Conservation (phyloP, 2,329 filamentous ascomycete genomes). For the Claviceps capensis region DNA sequence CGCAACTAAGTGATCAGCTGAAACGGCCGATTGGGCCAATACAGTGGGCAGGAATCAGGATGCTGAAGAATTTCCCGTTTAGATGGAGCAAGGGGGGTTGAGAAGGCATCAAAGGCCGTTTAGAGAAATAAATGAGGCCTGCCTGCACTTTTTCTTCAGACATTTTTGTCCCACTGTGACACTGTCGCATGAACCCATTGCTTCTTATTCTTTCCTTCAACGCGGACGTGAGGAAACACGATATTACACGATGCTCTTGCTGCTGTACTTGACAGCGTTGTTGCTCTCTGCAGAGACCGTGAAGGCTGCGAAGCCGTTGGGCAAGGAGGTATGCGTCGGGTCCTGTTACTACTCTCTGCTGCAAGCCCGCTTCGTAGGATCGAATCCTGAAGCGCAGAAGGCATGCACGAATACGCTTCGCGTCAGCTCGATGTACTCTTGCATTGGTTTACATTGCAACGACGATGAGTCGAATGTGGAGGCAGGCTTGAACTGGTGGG, state of each 20-base stretch:
- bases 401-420: constrained; percentile 9
- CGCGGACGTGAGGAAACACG: background rate
- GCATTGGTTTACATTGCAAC: constrained; percentile 7
- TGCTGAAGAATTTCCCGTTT: no score
- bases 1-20: no score
- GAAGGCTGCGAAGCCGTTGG: constrained; percentile 10
- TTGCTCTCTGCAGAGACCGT: background rate
- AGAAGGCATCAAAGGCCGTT: no score
- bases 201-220: background rate
- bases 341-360: constrained; percentile 11
- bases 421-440: constrained; percentile 10
- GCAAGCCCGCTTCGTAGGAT: constrained; percentile 7
- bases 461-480: constrained; percentile 4
- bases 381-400: constrained; percentile 6
- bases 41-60: no score
- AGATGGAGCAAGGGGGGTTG: no score
- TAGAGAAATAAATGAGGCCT: background rate
- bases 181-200: background rate
- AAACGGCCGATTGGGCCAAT: no score
- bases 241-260: background rate
- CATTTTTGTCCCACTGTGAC: background rate
- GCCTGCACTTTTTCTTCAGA: background rate
- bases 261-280: background rate
- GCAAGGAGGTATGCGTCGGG: constrained; percentile 9
- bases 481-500: constrained; percentile 9